Base-by-base conservation (phyloP, 257 asterid genomes). In the Plantago ovata region DNA sequence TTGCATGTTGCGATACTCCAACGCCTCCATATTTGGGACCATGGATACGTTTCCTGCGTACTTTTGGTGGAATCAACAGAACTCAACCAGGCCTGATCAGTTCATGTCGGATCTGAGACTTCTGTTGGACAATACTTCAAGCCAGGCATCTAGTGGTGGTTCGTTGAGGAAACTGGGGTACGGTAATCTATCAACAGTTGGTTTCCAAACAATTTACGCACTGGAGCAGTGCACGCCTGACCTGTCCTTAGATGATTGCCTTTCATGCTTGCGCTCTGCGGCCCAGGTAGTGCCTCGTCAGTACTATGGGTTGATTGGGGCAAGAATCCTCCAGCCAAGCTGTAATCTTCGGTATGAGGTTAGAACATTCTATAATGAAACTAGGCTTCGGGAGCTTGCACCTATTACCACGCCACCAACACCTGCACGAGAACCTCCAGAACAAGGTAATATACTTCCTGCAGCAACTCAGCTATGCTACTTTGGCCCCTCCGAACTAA, bases 171-270 rank as follows among this genome's bases (percentile, higher is more conserved):
- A 63, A 38, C 18, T 53, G 18, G 68, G 61, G 3, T 44, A 21
- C 0, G 68, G 47, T 10, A 63, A 10, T 63, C 44, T 3, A 20
- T 20, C 0, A 13, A 6, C 36, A 6, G 11, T 16, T 1, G 16
- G 19, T 63, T 43, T 18, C 9, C 39, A 10, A 36, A 32, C 11
- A 15, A 28, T 33, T 18, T 63, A 15, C n/a, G 53, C 55, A 0
- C 6, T 63, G 11, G 62, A 40, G 24, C 69, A 63, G 51, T 63
- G 69, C 44, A 53, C 55, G 2, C 69, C 69, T 3, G 69, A 63
- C 47, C 23, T 63, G 42, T 23, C 61, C 9, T 1, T 36, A 0
- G n/a, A 43, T 7, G 60, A 53, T 41, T 63, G 62, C 60, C 1
- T 4, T 3, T 13, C 6, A 13, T 63, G 62, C 38, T n/a, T 63